phyloP scores from a whole-genome alignment of 2,329 filamentous ascomycete genomes.

The Apiospora kogelbergensis region DNA sequence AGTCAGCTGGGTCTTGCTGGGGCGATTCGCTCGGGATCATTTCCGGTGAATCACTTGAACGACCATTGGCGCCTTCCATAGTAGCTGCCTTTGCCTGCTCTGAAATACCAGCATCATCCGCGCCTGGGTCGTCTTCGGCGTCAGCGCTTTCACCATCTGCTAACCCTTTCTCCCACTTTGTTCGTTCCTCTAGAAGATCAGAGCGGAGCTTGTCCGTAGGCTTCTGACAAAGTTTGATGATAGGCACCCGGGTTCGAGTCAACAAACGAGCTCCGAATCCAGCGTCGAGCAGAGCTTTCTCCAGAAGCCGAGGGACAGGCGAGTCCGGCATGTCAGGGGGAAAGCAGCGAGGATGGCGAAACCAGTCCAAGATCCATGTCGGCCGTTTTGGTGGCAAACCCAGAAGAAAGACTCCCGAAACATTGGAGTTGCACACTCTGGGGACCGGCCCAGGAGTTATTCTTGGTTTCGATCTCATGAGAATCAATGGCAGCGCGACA shows the following conservation, averaged over 20 bases:
- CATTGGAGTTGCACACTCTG: slow-evolving; percentile 67
- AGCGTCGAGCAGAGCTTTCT: slow-evolving; percentile 69
- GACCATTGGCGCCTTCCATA: not conserved
- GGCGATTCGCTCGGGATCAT: slow-evolving; percentile 24
- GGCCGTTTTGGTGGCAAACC: slow-evolving; percentile 83
- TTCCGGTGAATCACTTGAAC: not conserved
- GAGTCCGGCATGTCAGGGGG: slow-evolving; percentile 56
- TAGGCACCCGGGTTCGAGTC: slow-evolving; percentile 77
- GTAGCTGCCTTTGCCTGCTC: not conserved
- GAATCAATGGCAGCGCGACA: slow-evolving; percentile 59
- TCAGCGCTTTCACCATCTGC: slow-evolving; percentile 39
- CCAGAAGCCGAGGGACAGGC: slow-evolving; percentile 70
- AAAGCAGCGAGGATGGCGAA: slow-evolving; percentile 57
- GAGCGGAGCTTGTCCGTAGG: slow-evolving; percentile 61
- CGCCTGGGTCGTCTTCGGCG: slow-evolving; percentile 31
- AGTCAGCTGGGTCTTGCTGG: slow-evolving; percentile 1
- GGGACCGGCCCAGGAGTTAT: slow-evolving; percentile 46
- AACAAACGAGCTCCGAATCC: slow-evolving; percentile 77
- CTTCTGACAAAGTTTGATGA: slow-evolving; percentile 80
- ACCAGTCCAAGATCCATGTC: slow-evolving; percentile 88
- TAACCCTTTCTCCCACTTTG: slow-evolving; percentile 68
- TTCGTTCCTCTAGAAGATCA: slow-evolving; percentile 63
- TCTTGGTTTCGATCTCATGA: slow-evolving; percentile 46
- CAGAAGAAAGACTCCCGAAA: slow-evolving; percentile 81
- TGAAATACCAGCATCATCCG: slow-evolving; percentile 20